Conservation (phyloP, 2,329 filamentous ascomycete genomes). For the Emergomyces pasteurianus region DNA sequence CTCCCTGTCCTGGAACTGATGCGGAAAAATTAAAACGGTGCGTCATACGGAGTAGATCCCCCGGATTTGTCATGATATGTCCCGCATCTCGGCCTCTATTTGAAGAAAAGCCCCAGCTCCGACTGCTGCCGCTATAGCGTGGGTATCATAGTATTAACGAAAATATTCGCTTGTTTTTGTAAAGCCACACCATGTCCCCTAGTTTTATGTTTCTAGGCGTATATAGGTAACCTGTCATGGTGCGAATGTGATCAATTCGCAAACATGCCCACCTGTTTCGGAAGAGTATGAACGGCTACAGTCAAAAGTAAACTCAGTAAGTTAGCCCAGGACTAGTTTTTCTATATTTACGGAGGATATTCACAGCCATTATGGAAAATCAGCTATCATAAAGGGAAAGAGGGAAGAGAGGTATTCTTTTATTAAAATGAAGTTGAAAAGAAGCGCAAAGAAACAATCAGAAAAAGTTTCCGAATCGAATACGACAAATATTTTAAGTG, state of each 20-base stretch:
- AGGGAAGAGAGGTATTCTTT: background rate
- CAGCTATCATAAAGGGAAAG: background rate
- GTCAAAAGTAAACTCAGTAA: background rate
- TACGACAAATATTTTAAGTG: slow-evolving; percentile 3
- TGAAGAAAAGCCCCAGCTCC: background rate
- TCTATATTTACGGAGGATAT: background rate
- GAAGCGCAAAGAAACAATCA: background rate
- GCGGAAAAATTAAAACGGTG: background rate
- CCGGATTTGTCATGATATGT: background rate
- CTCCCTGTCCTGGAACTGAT: background rate
- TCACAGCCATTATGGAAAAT: background rate
- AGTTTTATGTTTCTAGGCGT: background rate
- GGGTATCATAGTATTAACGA: background rate
- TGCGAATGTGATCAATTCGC: background rate
- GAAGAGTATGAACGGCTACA: background rate
- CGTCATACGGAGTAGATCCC: no score
- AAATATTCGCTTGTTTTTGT: background rate
- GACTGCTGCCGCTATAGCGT: background rate
- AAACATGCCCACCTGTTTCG: background rate
- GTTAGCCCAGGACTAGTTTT: background rate
- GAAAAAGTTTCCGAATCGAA: slow-evolving; percentile 4
- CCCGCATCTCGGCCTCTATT: background rate
- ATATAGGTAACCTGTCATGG: background rate
- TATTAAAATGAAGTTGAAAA: background rate
- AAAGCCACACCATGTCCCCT: background rate